Evolutionary conservation across 495 filamentous ascomycete genomes (phyloP).

Genomic region (Oidiodendron maius): DNA sequence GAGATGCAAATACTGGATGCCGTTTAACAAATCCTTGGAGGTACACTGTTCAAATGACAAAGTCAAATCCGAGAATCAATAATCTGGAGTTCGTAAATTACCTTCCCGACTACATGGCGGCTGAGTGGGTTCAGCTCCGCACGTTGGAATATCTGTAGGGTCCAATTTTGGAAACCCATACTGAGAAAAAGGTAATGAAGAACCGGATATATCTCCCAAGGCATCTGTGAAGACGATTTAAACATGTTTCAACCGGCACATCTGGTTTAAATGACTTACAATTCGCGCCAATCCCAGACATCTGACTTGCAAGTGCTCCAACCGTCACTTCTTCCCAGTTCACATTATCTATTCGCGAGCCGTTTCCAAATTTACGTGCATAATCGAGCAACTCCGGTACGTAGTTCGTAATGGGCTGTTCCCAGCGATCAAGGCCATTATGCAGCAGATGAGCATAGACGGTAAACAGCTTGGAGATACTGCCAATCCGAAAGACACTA

Average conservation of each 20-base stretch:
- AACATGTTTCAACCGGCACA: constrained; percentile 30
- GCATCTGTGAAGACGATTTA: no score
- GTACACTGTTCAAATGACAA: no score
- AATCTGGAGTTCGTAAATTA: no score
- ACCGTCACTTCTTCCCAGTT: constrained; percentile 51
- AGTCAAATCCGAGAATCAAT: no score
- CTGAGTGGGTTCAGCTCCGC: no score
- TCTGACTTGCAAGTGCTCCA: constrained; percentile 45
- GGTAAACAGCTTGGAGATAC: constrained; percentile 43
- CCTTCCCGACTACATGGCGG: no score
- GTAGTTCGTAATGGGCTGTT: constrained; percentile 45
- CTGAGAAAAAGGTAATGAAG: constrained; percentile 35
- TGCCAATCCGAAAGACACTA: constrained; percentile 42
- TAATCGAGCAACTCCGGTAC: constrained; percentile 47
- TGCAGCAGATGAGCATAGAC: constrained; percentile 37
- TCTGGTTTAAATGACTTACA: constrained; percentile 5
- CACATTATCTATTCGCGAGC: constrained; percentile 34
- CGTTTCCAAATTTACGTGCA: constrained; percentile 28
- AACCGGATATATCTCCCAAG: no score
- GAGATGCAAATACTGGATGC: constrained; percentile 42
- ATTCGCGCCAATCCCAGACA: constrained; percentile 40
- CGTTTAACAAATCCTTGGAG: constrained; percentile 43
- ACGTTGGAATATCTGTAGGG: no score
- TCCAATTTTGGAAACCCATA: constrained; percentile 41
- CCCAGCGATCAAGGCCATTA: constrained; percentile 26